Conservation (phyloP, 768 basidiomycete species). For the Termitomyces sp. region DNA sequence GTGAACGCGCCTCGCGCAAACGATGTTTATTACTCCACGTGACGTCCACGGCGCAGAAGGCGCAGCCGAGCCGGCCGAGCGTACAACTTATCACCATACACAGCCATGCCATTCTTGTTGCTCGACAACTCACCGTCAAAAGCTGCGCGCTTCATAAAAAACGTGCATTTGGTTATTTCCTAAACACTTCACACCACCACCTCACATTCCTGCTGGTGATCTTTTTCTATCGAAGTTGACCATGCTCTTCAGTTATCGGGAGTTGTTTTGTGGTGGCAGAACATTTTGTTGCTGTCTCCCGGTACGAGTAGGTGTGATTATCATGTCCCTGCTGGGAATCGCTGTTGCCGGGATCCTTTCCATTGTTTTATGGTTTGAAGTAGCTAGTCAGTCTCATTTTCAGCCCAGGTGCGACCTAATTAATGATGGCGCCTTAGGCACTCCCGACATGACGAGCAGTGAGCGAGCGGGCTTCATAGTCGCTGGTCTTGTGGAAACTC, state of each 20-base stretch:
- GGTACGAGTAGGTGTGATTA: conserved; percentile 53
- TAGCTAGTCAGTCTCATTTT: conserved; percentile 39
- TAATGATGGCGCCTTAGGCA: conserved; percentile 19
- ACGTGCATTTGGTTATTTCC: neutral
- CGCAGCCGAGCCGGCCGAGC: neutral
- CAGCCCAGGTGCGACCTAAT: neutral
- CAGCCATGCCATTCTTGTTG: neutral
- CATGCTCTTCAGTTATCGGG: conserved; percentile 40
- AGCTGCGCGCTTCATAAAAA: neutral
- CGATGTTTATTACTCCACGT: neutral
- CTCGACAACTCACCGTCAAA: neutral
- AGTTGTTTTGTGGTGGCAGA: conserved; percentile 42
- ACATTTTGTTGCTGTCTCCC: conserved; percentile 62
- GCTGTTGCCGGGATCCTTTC: conserved; percentile 49
- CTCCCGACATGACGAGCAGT: conserved; percentile 26
- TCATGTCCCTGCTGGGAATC: conserved; percentile 48
- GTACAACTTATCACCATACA: neutral
- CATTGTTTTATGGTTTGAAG: conserved; percentile 56
- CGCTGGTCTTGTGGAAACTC: conserved; percentile 46
- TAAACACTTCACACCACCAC: neutral
- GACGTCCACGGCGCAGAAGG: neutral
- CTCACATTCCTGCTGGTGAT: neutral
- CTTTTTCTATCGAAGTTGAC: neutral
- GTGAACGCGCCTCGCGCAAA: neutral
- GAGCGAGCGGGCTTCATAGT: conserved; percentile 39